phyloP scores from a whole-genome alignment of 148 eudicot genomes.

The Chenopodium album region DNA sequence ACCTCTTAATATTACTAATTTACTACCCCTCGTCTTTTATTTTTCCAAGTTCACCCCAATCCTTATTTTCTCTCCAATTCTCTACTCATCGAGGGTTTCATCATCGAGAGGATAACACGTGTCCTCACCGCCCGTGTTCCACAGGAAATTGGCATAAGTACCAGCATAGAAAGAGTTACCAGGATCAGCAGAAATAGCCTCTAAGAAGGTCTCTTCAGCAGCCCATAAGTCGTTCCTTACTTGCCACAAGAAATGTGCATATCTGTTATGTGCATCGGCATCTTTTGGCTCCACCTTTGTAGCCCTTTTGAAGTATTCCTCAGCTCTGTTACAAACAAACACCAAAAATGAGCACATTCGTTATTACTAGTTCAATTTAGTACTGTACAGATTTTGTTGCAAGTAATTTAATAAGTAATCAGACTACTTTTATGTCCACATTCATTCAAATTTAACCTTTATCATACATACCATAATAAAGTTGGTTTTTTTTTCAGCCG shows the following conservation, averaged over 20 bases:
- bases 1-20: neutral
- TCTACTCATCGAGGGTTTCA: conserved; percentile 16
- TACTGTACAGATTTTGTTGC: neutral
- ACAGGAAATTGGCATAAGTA: conserved; percentile 79
- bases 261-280: conserved; percentile 80
- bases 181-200: conserved; percentile 82
- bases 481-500: neutral
- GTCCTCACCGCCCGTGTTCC: conserved; percentile 91
- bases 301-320: conserved; percentile 84
- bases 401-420: neutral
- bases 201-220: conserved; percentile 83
- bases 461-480: neutral
- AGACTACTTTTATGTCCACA: neutral
- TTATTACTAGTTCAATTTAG: neutral
- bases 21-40: neutral
- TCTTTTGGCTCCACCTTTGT: conserved; percentile 70
- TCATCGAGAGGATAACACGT: conserved; percentile 77
- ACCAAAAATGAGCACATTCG: neutral
- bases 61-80: neutral
- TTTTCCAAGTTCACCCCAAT: neutral
- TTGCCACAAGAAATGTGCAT: conserved; percentile 86
- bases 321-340: conserved; percentile 59
- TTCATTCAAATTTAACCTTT: neutral
- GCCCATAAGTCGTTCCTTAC: conserved; percentile 87
- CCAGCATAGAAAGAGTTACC: conserved; percentile 64